These are phyloP conservation scores for Apium graveolens DNA, from an alignment of 129 eudicot species.

Conservation along the genomic window DNA sequence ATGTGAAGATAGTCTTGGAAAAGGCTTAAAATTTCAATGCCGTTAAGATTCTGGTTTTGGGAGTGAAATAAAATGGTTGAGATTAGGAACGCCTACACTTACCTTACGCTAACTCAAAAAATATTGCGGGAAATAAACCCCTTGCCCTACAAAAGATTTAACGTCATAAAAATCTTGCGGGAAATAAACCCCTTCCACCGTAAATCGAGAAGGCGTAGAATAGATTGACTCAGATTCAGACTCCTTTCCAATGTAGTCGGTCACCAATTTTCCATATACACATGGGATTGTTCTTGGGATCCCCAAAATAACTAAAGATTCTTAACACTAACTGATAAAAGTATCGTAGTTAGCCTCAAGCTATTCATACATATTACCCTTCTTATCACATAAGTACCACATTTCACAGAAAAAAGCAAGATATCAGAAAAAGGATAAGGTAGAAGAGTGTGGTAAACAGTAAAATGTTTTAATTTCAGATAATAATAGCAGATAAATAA, in stretches of 20 bases:
- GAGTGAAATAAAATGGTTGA: background rate
- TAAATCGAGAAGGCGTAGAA: background rate
- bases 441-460: background rate
- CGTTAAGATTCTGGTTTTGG: background rate
- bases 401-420: background rate
- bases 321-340: background rate
- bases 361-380: background rate
- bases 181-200: background rate
- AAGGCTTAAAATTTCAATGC: background rate
- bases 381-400: background rate
- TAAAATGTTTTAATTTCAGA: background rate
- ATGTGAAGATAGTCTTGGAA: background rate
- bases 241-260: background rate
- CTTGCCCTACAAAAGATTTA: background rate
- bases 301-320: background rate
- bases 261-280: background rate
- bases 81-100: background rate
- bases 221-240: background rate
- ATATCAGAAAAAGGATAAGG: background rate
- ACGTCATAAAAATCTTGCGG: too few species aligned
- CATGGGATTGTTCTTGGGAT: background rate
- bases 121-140: background rate
- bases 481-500: slow-evolving; percentile 1
- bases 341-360: background rate
- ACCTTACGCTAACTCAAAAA: background rate